Evolutionary conservation across 179 eudicot genomes (phyloP).

Genomic region (Vitellaria paradoxa): DNA sequence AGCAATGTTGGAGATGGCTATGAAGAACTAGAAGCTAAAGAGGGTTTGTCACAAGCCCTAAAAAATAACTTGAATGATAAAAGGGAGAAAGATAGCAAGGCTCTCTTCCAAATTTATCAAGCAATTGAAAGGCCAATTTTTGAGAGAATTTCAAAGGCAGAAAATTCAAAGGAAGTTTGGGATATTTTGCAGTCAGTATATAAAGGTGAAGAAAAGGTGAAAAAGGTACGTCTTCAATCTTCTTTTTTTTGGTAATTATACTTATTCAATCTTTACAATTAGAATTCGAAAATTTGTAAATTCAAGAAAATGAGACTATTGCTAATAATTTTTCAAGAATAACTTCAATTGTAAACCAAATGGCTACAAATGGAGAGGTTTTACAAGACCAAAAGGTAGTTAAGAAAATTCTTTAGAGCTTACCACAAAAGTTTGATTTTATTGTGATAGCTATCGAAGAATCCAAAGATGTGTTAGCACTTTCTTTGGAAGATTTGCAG

Average conservation of each 20-base stretch:
- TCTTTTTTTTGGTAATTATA: too few species aligned
- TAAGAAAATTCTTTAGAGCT: neutral
- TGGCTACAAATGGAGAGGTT: too few species aligned
- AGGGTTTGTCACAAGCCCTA: too few species aligned
- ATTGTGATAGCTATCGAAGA: neutral
- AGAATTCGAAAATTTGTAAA: neutral
- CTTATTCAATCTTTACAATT: neutral
- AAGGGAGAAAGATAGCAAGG: neutral
- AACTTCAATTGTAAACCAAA: too few species aligned
- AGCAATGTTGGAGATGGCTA: too few species aligned
- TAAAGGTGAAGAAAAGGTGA: conserved; percentile 3
- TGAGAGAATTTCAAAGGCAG: neutral
- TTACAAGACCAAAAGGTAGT: conserved; percentile 3
- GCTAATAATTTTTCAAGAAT: neutral
- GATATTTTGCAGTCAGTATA: neutral
- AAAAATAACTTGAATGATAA: too few species aligned
- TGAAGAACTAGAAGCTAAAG: too few species aligned
- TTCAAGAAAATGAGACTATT: neutral
- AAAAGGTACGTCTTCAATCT: neutral
- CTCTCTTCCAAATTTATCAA: neutral
- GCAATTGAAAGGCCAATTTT: neutral
- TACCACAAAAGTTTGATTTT: neutral
- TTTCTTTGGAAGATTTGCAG: neutral
- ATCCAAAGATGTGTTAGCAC: neutral
- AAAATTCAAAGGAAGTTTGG: neutral